phyloP scores from a whole-genome alignment of 805 yeast species.

The Candida insectorum region DNA sequence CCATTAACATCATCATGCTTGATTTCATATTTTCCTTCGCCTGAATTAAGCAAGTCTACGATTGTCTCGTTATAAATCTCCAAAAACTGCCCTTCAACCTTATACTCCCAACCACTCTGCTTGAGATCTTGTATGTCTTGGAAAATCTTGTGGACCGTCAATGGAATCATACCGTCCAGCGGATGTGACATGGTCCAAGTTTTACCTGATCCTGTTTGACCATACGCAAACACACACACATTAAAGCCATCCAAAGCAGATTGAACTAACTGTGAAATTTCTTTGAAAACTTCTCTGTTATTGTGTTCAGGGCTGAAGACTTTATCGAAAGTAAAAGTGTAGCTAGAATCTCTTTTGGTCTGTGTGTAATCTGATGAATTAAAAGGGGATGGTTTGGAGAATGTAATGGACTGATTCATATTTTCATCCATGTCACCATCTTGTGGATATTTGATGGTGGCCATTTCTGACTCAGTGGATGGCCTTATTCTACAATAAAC shows the following conservation, averaged over 20 bases:
- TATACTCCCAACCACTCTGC: slow-evolving; percentile 60
- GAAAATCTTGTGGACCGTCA: slow-evolving; percentile 70
- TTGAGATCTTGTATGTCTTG: slow-evolving; percentile 45
- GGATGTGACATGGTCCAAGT: slow-evolving; percentile 82
- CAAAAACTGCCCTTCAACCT: slow-evolving; percentile 68
- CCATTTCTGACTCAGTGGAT: slow-evolving; percentile 3
- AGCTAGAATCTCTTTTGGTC: slow-evolving; percentile 8
- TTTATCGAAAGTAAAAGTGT: slow-evolving; percentile 67
- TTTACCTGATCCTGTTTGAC: slow-evolving; percentile 95
- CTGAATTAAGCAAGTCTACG: slow-evolving; percentile 53
- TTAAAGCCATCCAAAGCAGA: slow-evolving; percentile 78
- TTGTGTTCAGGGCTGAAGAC: slow-evolving; percentile 56
- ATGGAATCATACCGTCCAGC: slow-evolving; percentile 76
- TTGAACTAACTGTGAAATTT: slow-evolving; percentile 81
- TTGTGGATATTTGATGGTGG: slow-evolving; percentile 13
- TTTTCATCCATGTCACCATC: slow-evolving; percentile 25
- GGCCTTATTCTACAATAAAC: slow-evolving; percentile 89
- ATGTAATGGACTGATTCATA: slow-evolving; percentile 32
- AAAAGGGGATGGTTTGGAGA: slow-evolving; percentile 18
- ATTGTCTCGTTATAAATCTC: slow-evolving; percentile 88
- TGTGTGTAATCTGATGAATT: slow-evolving; percentile 7
- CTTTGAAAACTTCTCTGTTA: slow-evolving; percentile 72
- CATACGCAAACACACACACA: slow-evolving; percentile 93
- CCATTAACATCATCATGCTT: slow-evolving; percentile 57
- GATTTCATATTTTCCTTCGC: slow-evolving; percentile 54